Base-by-base conservation (phyloP, 257 asterid species). In the Handroanthus guayacan region DNA sequence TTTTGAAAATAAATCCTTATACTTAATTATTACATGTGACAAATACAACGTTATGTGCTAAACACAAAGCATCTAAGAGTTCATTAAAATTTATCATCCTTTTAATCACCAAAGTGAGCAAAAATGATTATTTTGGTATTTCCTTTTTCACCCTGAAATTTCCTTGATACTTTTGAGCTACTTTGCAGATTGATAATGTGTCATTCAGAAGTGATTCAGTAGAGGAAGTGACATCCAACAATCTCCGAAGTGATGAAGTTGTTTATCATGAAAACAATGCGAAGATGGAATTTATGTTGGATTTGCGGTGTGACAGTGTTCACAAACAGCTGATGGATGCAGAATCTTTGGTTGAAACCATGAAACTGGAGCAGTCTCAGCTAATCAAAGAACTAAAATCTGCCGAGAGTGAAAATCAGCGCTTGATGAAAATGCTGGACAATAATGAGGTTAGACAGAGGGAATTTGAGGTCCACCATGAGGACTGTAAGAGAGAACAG, bases 321-420 rank as follows among this genome's bases (percentile, higher is more conserved):
- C 83, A 85, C 76, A 82, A 81, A 71, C 89, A 88, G 76, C 84
- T 89, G 82, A 75, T 69, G 80, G 82, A 90, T 75, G 84, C 91
- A 62, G 86, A 76, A 75, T 58, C 77, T 72, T 77, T 81, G 80
- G 81, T 83, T 45, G 85, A 83, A 82, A 81, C 80, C 78, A 80
- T 88, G 94, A 86, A 87, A 71, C 45, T 74, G 67, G 77, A 87
- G 78, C 91, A 89, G 79, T 74, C 81, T 66, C 75, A 82, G 71
- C 85, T 87, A 61, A 77, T 83, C 66, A 84, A 78, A 75, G 87
- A 88, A 82, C 83, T 86, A 25, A 85, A 89, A 63, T 72, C 75
- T 67, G 45, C 75, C 63, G 77, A 69, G 79, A 80, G 79, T 7
- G 88, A 85, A 74, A 92, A 92, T 77, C 75, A 67, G 69, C 78